phyloP scores from a whole-genome alignment of 1,284 basidiomycete genomes.

The Marasmius fiardii region DNA sequence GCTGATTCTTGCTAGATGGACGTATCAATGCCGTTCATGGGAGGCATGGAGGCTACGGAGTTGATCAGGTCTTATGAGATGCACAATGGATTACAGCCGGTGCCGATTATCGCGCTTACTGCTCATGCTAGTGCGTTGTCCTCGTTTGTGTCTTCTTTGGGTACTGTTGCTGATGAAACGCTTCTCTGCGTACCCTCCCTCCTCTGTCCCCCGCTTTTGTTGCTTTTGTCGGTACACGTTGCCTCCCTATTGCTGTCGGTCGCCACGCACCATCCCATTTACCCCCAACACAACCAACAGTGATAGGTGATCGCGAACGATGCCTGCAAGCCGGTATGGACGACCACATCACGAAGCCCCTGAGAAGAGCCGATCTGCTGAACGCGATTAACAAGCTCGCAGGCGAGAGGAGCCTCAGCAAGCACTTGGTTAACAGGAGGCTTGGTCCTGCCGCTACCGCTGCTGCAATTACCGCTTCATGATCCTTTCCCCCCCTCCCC shows the following conservation, averaged over 20 bases:
- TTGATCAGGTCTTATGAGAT: conserved; percentile 81
- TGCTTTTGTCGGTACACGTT: no score
- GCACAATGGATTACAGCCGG: conserved; percentile 66
- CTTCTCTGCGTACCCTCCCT: conserved; percentile 21
- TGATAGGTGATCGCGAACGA: conserved; percentile 94
- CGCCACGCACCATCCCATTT: no score
- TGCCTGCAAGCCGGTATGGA: conserved; percentile 91
- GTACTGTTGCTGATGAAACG: conserved; percentile 8
- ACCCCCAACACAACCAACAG: no score
- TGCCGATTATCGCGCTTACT: conserved; percentile 95
- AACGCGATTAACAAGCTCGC: conserved; percentile 78
- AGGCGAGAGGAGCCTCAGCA: conserved; percentile 24
- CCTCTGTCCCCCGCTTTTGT: no score
- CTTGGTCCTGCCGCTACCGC: not conserved
- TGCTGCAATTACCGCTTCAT: not conserved
- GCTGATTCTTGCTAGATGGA: conserved; percentile 72
- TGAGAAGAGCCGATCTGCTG: conserved; percentile 70
- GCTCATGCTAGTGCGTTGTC: conserved; percentile 78
- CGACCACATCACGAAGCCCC: conserved; percentile 73
- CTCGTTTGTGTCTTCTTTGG: not conserved
- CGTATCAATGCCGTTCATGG: conserved; percentile 97
- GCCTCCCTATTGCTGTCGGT: no score
- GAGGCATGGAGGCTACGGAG: conserved; percentile 88
- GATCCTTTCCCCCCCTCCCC: not conserved
- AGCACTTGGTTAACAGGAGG: not conserved